Evolutionary conservation across 352 stramenopile species (phyloP).

Genomic region (Phytophthora sojae): DNA sequence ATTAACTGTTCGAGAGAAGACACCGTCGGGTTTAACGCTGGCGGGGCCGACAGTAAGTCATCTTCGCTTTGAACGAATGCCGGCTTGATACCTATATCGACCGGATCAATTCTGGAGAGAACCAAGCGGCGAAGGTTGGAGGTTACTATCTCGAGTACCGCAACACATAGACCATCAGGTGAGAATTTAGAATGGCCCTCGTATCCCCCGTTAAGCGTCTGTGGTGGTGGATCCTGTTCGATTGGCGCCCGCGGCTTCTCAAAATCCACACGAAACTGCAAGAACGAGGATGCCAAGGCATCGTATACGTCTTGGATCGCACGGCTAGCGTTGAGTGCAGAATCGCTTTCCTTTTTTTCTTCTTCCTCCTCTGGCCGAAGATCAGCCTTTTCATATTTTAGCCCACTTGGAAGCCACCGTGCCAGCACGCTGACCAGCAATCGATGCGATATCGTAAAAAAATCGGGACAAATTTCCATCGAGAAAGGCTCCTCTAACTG

Average conservation of each 20-base stretch:
- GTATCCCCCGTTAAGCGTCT: conserved; percentile 11
- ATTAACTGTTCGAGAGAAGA: conserved; percentile 79
- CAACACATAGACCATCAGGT: conserved; percentile 74
- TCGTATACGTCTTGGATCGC: conserved; percentile 33
- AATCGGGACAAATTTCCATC: conserved; percentile 79
- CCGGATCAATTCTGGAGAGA: conserved; percentile 77
- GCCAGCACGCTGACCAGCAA: conserved; percentile 66
- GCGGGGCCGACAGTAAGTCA: conserved; percentile 62
- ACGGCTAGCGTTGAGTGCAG: conserved; percentile 12
- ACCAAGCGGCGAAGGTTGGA: conserved; percentile 86
- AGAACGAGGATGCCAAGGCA: conserved; percentile 33
- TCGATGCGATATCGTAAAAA: conserved; percentile 77
- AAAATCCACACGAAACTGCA: conserved; percentile 18
- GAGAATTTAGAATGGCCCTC: conserved; percentile 36
- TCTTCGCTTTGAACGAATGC: conserved; percentile 44
- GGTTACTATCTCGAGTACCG: conserved; percentile 78
- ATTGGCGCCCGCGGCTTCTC: neutral
- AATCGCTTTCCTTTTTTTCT: conserved; percentile 35
- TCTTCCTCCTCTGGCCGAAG: conserved; percentile 24
- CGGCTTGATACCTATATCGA: conserved; percentile 73
- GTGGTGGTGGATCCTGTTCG: conserved; percentile 1
- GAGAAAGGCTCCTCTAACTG: conserved; percentile 86
- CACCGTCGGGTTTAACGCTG: conserved; percentile 72
- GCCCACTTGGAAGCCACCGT: conserved; percentile 57
- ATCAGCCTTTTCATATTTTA: conserved; percentile 13